Evolutionary conservation across 1,284 basidiomycete genomes (phyloP), one percentile per base, ranked within the genome.

Genomic region (Ustilago esculenta): DNA sequence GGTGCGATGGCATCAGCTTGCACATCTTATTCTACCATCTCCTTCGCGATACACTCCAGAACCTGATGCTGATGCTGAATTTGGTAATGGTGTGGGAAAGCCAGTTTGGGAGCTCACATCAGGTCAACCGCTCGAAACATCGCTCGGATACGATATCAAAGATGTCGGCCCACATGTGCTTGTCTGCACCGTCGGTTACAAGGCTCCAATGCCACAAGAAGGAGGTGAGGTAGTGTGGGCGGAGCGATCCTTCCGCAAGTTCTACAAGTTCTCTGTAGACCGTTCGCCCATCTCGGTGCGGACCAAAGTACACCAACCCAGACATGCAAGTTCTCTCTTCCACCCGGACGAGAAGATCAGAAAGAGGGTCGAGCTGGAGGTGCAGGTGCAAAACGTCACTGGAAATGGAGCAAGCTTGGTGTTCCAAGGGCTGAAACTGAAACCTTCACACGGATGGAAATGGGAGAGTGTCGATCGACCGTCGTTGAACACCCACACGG

Each of bases 171-270:
- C 61, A 20, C 76, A 82, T 42, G 73, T 79, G 3, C 63, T 82
- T 4, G 73, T 76, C 14, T 81, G 79, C 32, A 78, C 76, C 24
- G 75, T 81, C 4, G 66, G 70, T 7, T 82, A 82, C 42, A 71
- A 63, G n/a, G 46, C 47, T 0, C 48, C 42, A n/a, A 23, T 41
- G 0, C 24, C 10, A 43, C 27, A 9, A 27, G 48, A 29, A 25
- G 39, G 46, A 12, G 32, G 40, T 24, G 14, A 36, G 23, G n/a
- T n/a, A 11, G 34, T 39, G 33, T 68, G 72, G 64, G 53, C 53
- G 1, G 71, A 58, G 17, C 21, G 75, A 8, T 59, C 42, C 15
- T 81, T 79, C 41, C 63, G 77, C 14, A 81, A 81, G 72, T 79
- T 63, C 61, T 81, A 64, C 72, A 78, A 72, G 58, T 80, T 61